Conservation (phyloP, 208 protist species). For the Tritrichomonas foetus region DNA sequence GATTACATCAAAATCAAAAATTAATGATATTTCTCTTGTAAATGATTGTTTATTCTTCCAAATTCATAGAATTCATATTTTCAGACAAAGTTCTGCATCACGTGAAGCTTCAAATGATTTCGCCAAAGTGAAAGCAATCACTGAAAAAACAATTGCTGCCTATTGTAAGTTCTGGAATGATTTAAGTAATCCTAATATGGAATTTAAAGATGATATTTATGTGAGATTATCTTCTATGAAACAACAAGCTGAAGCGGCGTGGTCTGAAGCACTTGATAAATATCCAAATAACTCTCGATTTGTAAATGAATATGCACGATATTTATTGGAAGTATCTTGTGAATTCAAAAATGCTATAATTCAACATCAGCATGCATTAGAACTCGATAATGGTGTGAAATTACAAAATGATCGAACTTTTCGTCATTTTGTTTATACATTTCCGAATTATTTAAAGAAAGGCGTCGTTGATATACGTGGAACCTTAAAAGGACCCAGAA, state of each 20-base stretch:
- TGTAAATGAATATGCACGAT: not conserved
- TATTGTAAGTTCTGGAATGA: not conserved
- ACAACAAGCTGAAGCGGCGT: not conserved
- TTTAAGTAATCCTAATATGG: not conserved
- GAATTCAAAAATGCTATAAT: not conserved
- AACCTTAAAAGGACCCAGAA: not conserved
- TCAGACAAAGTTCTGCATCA: not conserved
- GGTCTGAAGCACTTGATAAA: not conserved
- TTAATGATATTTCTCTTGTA: not conserved
- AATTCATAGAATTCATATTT: not conserved
- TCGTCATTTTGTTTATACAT: not conserved
- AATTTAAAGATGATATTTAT: not conserved
- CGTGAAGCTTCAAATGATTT: not conserved
- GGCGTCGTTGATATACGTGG: not conserved
- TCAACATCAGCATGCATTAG: not conserved
- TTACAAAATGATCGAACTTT: not conserved
- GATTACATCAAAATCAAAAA: not conserved
- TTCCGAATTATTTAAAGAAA: not conserved
- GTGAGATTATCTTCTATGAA: not conserved
- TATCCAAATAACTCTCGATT: constrained; percentile 35
- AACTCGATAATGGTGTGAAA: not conserved
- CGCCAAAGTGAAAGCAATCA: not conserved
- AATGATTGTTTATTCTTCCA: not conserved
- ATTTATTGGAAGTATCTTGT: not conserved
- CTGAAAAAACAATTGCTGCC: not conserved